Evolutionary conservation across 2,329 filamentous ascomycete species (phyloP).

Genomic region (Fusarium austroafricanum): DNA sequence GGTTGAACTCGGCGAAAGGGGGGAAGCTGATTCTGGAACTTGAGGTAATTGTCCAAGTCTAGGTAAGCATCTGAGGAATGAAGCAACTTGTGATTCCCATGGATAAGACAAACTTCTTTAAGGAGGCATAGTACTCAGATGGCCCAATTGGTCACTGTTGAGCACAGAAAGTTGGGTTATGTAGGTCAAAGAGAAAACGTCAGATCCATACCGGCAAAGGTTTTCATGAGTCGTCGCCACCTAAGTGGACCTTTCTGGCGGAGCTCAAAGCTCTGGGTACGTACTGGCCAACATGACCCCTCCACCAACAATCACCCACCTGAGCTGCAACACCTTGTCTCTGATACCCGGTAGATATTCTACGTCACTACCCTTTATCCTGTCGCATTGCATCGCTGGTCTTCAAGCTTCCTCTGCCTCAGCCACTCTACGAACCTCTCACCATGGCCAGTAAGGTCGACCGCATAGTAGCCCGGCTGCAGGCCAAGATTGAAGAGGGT

Average conservation of each 20-base stretch:
- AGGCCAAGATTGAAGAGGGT: conserved; percentile 88
- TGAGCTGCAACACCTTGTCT: conserved; percentile 26
- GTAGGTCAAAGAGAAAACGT: background rate
- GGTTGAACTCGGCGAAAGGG: background rate
- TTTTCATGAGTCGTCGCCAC: conserved; percentile 2
- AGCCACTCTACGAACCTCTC: background rate
- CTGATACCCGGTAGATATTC: conserved; percentile 15
- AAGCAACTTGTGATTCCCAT: background rate
- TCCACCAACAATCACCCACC: conserved; percentile 28
- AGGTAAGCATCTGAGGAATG: background rate
- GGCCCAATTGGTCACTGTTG: background rate
- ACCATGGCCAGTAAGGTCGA: conserved; percentile 57
- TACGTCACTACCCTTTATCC: conserved; percentile 31
- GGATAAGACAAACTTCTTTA: background rate
- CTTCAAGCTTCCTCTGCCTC: background rate
- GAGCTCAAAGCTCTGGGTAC: conserved; percentile 30
- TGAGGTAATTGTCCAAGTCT: background rate
- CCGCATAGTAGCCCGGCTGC: conserved; percentile 72
- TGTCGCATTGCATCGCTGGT: background rate
- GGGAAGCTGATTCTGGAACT: background rate
- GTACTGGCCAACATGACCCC: conserved; percentile 33
- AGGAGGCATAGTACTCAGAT: too few species aligned
- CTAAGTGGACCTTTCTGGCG: conserved; percentile 23
- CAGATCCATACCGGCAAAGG: background rate
- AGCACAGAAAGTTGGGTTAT: background rate